Conservation (phyloP, 1,139 yeast genomes). For the Arxiozyma telluris region DNA sequence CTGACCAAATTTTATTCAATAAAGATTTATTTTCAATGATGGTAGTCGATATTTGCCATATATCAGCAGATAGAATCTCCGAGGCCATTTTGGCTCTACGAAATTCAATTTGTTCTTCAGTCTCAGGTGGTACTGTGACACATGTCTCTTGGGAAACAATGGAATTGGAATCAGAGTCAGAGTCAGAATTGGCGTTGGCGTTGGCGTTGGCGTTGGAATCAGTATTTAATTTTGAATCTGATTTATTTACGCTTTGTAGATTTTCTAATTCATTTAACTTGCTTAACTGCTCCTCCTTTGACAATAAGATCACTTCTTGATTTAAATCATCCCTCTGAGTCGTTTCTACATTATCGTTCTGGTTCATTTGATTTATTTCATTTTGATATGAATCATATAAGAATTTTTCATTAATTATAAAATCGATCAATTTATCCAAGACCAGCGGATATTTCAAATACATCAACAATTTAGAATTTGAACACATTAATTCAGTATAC, state of each 20-base stretch:
- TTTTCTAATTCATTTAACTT: constrained; percentile 1
- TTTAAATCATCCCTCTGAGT: constrained; percentile 2
- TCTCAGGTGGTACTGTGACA: constrained; percentile 32
- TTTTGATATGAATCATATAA: constrained; percentile 12
- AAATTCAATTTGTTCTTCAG: constrained; percentile 47
- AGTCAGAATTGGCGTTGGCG: background rate
- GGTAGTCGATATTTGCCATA: constrained; percentile 89
- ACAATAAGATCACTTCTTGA: constrained; percentile 6
- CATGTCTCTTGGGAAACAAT: constrained; percentile 27
- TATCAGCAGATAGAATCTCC: constrained; percentile 82
- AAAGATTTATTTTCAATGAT: constrained; percentile 68
- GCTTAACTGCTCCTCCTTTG: constrained; percentile 4
- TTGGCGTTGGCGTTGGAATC: background rate
- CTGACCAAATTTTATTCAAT: constrained; percentile 65
- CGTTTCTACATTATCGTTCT: background rate
- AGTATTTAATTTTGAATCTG: background rate
- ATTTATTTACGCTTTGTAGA: background rate
- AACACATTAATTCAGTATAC: constrained; percentile 71
- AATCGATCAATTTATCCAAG: constrained; percentile 53
- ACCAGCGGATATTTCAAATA: constrained; percentile 68
- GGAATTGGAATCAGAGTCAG: constrained; percentile 5
- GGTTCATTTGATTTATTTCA: background rate
- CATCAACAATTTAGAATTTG: constrained; percentile 72
- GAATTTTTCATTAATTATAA: constrained; percentile 42
- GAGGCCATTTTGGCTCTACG: constrained; percentile 81